Evolutionary conservation across 192 early-diverging fungal species (phyloP).

Genomic region (Cladochytrium replicatum): DNA sequence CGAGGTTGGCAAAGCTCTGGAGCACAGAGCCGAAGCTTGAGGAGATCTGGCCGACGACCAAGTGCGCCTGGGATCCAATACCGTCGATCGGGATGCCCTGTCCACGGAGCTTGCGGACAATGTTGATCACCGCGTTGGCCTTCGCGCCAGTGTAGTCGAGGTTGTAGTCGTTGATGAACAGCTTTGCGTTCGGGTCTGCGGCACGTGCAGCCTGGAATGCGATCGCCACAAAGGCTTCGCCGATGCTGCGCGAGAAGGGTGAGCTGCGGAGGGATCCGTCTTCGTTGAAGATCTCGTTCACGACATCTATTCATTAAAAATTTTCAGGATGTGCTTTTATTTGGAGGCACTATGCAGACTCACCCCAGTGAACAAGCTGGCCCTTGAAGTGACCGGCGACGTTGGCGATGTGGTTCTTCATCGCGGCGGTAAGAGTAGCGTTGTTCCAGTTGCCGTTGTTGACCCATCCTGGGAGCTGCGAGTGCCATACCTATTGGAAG

Average conservation of each 20-base stretch:
- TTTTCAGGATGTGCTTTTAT: slow-evolving; percentile 7
- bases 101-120: slow-evolving; percentile 5
- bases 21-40: slow-evolving; percentile 1
- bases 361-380: slow-evolving; percentile 1
- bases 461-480: not conserved
- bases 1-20: not conserved
- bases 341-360: slow-evolving; percentile 2
- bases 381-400: slow-evolving; percentile 4
- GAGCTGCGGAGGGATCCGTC: slow-evolving; percentile 19
- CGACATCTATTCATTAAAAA: slow-evolving; percentile 12
- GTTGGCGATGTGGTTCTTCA: slow-evolving; percentile 3
- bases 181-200: slow-evolving; percentile 21
- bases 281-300: slow-evolving; percentile 6
- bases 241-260: slow-evolving; percentile 9
- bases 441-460: not conserved
- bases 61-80: slow-evolving; percentile 20
- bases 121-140: slow-evolving; percentile 10
- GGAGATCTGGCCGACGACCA: slow-evolving; percentile 7
- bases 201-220: slow-evolving; percentile 23
- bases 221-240: slow-evolving; percentile 12
- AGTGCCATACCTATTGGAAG: not conserved
- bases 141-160: slow-evolving; percentile 12
- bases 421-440: slow-evolving; percentile 6
- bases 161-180: slow-evolving; percentile 27
- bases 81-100: slow-evolving; percentile 22